phyloP scores from a whole-genome alignment of 2,329 filamentous ascomycete species.

The Neofusicoccum ribis region DNA sequence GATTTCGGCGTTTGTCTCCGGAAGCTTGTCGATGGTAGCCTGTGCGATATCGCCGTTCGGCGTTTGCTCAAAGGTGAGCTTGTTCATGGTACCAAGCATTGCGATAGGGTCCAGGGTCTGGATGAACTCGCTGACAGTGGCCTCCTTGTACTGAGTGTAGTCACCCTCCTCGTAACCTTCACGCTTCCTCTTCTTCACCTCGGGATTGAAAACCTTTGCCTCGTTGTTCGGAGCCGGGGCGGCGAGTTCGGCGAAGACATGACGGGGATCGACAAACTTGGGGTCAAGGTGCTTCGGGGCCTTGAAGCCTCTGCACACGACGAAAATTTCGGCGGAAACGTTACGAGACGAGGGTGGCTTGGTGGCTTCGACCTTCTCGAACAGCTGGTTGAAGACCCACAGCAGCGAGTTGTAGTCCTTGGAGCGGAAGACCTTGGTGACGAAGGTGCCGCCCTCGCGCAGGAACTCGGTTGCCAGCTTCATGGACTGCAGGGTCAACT shows the following conservation, averaged over 20 bases:
- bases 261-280: conserved; percentile 82
- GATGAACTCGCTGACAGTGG: conserved; percentile 87
- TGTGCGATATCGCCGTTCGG: conserved; percentile 77
- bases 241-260: conserved; percentile 90
- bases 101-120: conserved; percentile 91
- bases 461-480: conserved; percentile 95
- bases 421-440: conserved; percentile 95
- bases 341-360: conserved; percentile 95
- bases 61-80: conserved; percentile 78
- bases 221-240: conserved; percentile 90
- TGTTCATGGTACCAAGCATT: conserved; percentile 83
- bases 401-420: conserved; percentile 95
- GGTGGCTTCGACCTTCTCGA: conserved; percentile 91
- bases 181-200: conserved; percentile 95
- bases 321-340: conserved; percentile 97
- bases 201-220: conserved; percentile 96
- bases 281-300: conserved; percentile 92
- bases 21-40: conserved; percentile 79
- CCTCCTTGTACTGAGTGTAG: conserved; percentile 87
- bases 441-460: conserved; percentile 84
- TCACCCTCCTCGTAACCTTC: conserved; percentile 98
- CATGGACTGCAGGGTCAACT: conserved; percentile 85
- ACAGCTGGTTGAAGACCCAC: conserved; percentile 98
- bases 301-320: conserved; percentile 93
- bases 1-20: conserved; percentile 84